Conservation (phyloP, 331 rosid genomes). For the Malus hybrid region DNA sequence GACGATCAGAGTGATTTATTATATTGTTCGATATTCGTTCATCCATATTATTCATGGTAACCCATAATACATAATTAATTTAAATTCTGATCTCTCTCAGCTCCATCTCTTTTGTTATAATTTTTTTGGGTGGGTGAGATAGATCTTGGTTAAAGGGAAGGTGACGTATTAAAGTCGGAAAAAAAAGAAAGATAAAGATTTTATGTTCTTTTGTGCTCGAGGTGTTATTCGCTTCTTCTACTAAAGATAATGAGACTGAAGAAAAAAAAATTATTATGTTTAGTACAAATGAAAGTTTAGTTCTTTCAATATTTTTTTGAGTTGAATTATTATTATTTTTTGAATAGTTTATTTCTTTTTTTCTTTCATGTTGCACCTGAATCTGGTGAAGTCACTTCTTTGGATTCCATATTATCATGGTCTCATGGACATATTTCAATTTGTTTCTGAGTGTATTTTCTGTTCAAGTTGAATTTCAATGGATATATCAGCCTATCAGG, state of each 20-base stretch:
- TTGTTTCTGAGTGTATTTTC: background rate
- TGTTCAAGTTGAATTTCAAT: no score
- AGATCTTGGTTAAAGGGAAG: background rate
- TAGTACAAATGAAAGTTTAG: background rate
- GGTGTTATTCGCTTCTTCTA: constrained; percentile 4
- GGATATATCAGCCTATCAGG: no score
- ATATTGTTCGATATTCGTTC: background rate
- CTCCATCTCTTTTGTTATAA: background rate
- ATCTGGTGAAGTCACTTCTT: background rate
- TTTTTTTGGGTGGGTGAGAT: background rate
- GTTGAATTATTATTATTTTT: background rate
- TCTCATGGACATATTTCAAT: background rate
- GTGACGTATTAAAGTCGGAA: background rate
- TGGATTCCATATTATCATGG: no score
- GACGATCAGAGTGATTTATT: constrained; percentile 1
- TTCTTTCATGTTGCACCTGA: background rate
- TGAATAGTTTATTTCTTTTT: background rate
- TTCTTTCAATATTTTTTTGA: background rate
- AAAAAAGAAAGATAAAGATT: background rate
- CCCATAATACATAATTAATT: background rate
- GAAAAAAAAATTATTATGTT: background rate
- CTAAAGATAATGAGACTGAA: background rate
- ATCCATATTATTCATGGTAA: background rate
- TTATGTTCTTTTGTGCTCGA: constrained; percentile 6
- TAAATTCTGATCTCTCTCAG: no score